Evolutionary conservation across 768 basidiomycete genomes (phyloP).

Genomic region (Phanerochaete sordida): DNA sequence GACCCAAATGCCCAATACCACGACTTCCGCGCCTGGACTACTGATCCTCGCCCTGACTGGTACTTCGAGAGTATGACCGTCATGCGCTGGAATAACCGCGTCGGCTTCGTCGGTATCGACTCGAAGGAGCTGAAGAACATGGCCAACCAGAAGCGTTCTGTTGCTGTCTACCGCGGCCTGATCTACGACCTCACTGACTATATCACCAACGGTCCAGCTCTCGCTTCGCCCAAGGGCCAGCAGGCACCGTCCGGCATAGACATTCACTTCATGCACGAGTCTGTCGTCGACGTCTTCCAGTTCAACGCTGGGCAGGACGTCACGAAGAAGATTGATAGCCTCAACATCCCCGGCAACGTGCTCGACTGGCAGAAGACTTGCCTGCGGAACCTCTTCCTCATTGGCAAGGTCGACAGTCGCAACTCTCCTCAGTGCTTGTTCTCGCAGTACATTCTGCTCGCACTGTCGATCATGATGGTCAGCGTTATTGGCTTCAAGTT

Average conservation of each 20-base stretch:
- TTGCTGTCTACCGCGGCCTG: constrained; percentile 84
- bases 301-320: constrained; percentile 73
- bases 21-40: constrained; percentile 88
- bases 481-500: constrained; percentile 96
- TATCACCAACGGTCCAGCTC: constrained; percentile 62
- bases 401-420: constrained; percentile 90
- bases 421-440: constrained; percentile 91
- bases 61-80: constrained; percentile 93
- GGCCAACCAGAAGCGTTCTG: constrained; percentile 57
- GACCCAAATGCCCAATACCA: constrained; percentile 83
- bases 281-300: constrained; percentile 73
- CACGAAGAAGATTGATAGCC: constrained; percentile 65
- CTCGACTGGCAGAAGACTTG: constrained; percentile 80
- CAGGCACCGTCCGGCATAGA: constrained; percentile 39
- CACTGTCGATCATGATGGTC: constrained; percentile 89
- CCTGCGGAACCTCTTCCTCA: constrained; percentile 87
- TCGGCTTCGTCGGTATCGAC: constrained; percentile 86
- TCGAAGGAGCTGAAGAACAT: constrained; percentile 69
- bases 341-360: constrained; percentile 56
- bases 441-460: constrained; percentile 87
- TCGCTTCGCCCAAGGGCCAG: constrained; percentile 43
- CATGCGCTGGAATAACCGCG: constrained; percentile 87
- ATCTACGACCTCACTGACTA: constrained; percentile 89
- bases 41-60: constrained; percentile 96
- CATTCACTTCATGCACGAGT: constrained; percentile 67